phyloP scores from a whole-genome alignment of 2,329 filamentous ascomycete species.

The Colletotrichum sp. region DNA sequence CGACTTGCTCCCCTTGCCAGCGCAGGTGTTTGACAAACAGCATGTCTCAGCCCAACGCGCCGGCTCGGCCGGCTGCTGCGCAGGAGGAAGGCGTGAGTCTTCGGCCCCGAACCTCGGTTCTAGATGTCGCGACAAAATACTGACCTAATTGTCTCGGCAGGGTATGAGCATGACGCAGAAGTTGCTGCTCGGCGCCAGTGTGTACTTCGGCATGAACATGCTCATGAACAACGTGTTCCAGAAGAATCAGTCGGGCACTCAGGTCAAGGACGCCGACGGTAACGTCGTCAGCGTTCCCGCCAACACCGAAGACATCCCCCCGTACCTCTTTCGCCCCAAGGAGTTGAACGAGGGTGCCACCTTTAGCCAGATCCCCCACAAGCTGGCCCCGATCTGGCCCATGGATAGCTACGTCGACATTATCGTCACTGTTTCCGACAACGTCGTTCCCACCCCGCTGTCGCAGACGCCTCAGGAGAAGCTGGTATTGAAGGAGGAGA shows the following conservation, averaged over 20 bases:
- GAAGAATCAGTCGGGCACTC: conserved; percentile 51
- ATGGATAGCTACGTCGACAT: conserved; percentile 81
- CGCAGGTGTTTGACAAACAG: not conserved
- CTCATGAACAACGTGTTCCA: conserved; percentile 58
- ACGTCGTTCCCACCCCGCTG: conserved; percentile 71
- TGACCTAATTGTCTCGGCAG: conserved; percentile 24
- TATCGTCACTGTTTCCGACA: conserved; percentile 81
- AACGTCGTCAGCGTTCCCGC: conserved; percentile 57
- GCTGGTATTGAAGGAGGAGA: conserved; percentile 79
- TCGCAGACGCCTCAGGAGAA: conserved; percentile 68
- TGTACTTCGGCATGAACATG: conserved; percentile 66
- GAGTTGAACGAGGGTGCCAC: conserved; percentile 64
- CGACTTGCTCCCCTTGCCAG: not conserved
- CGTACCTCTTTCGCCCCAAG: conserved; percentile 69
- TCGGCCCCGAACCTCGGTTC: not conserved
- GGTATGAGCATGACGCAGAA: conserved; percentile 45
- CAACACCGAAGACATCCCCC: conserved; percentile 63
- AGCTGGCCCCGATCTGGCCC: conserved; percentile 88
- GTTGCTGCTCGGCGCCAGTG: conserved; percentile 55
- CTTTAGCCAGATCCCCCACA: conserved; percentile 70
- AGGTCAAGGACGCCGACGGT: conserved; percentile 56
- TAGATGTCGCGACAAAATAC: not conserved
- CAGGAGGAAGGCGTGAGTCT: conserved; percentile 22
- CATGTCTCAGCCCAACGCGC: conserved; percentile 17
- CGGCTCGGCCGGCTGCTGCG: not conserved